Conservation (phyloP, 345 rosid species). For the Citrus glauca region DNA sequence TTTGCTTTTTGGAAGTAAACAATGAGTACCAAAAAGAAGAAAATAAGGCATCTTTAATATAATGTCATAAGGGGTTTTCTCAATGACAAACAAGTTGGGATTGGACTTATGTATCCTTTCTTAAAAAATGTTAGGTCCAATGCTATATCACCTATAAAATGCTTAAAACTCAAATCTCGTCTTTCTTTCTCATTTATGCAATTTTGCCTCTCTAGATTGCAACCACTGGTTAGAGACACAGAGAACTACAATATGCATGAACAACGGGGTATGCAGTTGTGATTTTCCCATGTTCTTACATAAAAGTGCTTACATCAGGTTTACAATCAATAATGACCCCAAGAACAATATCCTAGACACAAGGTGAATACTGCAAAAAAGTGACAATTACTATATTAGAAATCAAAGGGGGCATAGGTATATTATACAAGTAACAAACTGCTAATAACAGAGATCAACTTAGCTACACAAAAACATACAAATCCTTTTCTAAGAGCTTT, state of each 20-base stretch:
- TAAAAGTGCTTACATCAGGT: slow-evolving; percentile 58
- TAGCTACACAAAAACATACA: too few species aligned
- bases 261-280: background rate
- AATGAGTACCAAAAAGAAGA: background rate
- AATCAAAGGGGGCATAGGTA: too few species aligned
- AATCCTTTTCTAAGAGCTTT: too few species aligned
- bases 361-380: slow-evolving; percentile 58
- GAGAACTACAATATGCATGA: background rate
- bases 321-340: slow-evolving; percentile 74
- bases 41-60: too few species aligned
- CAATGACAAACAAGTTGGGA: background rate
- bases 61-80: too few species aligned
- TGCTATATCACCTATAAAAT: background rate
- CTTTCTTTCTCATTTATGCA: background rate
- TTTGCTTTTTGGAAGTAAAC: background rate
- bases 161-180: background rate
- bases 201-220: background rate
- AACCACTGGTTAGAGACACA: too few species aligned
- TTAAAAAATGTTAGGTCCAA: background rate
- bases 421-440: too few species aligned
- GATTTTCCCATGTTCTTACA: background rate
- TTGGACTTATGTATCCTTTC: background rate
- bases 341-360: slow-evolving; percentile 55
- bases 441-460: too few species aligned
- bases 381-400: too few species aligned